Evolutionary conservation across 495 filamentous ascomycete species (phyloP).

Genomic region (Podospora conica): DNA sequence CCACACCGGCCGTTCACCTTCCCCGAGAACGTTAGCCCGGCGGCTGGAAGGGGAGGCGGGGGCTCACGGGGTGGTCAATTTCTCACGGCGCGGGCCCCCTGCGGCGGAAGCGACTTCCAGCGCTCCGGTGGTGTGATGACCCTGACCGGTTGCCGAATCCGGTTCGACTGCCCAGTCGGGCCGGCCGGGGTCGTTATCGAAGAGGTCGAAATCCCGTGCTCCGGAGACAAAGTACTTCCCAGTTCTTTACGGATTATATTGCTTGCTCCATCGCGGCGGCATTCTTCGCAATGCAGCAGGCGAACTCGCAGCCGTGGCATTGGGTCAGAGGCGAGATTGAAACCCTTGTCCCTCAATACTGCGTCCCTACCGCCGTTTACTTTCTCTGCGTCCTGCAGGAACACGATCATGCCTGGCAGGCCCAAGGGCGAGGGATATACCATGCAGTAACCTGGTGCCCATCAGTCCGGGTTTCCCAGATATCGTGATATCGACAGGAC

Average conservation of each 20-base stretch:
- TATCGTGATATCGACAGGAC: not conserved
- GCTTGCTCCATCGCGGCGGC: not conserved
- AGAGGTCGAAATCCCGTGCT: not conserved
- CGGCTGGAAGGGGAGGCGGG: slow-evolving; percentile 1
- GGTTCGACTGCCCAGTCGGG: slow-evolving; percentile 1
- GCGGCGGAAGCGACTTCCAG: slow-evolving; percentile 4
- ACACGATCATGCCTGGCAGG: not conserved
- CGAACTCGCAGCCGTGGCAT: not conserved
- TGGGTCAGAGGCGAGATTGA: not conserved
- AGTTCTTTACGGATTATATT: not conserved
- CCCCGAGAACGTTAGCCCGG: slow-evolving; percentile 9
- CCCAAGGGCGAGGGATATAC: too few relatives aligned
- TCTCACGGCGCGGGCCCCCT: slow-evolving; percentile 4
- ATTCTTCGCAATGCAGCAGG: not conserved
- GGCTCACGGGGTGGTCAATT: slow-evolving; percentile 1
- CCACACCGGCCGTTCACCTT: slow-evolving; percentile 6
- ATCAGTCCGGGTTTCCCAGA: not conserved
- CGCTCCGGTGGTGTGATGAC: slow-evolving; percentile 6
- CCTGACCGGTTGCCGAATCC: not conserved
- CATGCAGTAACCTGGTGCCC: too few relatives aligned
- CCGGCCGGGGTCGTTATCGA: not conserved
- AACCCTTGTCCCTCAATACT: not conserved
- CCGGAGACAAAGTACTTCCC: not conserved
- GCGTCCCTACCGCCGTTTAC: too few relatives aligned
- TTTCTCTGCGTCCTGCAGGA: not conserved